phyloP scores from a whole-genome alignment of 1,284 basidiomycete species.

The Heliocybe sulcata region DNA sequence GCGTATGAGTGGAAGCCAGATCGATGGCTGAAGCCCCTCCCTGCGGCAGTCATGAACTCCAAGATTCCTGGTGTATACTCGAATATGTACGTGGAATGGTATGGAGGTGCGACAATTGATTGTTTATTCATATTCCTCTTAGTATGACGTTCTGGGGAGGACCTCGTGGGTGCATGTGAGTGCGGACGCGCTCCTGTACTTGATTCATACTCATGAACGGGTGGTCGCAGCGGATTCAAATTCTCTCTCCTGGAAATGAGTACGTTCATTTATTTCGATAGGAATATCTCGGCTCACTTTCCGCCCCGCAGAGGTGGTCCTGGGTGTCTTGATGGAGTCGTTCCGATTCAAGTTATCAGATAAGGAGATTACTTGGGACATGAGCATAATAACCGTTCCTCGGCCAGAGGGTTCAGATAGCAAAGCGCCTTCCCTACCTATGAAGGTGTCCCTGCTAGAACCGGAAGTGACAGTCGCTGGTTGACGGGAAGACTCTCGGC shows the following conservation, averaged over 20 bases:
- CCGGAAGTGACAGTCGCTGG: no score
- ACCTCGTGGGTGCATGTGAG: background rate
- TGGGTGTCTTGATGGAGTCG: background rate
- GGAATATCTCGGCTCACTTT: no score
- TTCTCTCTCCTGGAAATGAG: slow-evolving; percentile 8
- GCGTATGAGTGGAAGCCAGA: slow-evolving; percentile 7
- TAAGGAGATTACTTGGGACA: background rate
- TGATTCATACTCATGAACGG: background rate
- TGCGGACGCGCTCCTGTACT: background rate
- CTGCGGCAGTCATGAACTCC: slow-evolving; percentile 7
- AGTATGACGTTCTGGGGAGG: background rate
- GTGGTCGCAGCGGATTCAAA: slow-evolving; percentile 5
- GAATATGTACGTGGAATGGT: slow-evolving; percentile 8
- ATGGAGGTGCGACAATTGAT: background rate
- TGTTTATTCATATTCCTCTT: background rate
- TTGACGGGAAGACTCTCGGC: no score
- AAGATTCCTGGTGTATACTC: slow-evolving; percentile 11
- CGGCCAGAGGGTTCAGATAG: background rate
- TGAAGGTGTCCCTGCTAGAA: background rate
- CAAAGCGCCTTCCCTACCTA: background rate
- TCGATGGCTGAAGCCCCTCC: slow-evolving; percentile 8
- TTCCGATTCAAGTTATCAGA: background rate
- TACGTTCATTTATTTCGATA: slow-evolving; percentile 2
- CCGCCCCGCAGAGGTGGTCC: background rate
- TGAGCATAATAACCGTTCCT: background rate